Evolutionary conservation across 2,329 filamentous ascomycete genomes (phyloP), one percentile per base, ranked within the genome.

Genomic region (Fusarium irregulare): DNA sequence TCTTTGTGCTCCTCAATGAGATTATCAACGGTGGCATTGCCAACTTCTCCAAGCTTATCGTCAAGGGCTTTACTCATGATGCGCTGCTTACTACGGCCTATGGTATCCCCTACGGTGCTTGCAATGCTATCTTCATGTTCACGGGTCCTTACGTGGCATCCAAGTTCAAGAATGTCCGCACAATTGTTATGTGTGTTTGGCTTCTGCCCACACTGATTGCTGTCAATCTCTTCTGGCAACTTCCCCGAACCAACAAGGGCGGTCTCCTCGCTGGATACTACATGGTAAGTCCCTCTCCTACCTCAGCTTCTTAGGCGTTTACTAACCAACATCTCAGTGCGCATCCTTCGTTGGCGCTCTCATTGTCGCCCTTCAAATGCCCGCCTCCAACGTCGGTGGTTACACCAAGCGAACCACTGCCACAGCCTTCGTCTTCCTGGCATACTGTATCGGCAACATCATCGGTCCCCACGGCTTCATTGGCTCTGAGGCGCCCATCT

Each of bases 1-100:
- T 88, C 44, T 88, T 86, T 76, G 86, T 86, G 80, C 72, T 88
- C 1, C 75, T 87, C 20, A 88, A 88, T 59, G 86, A 88, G 68
- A 77, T 80, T 3, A 82, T 88, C 66, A 88, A 83, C 50, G 85
- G 85, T 5, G 86, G 86, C 0, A 87, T 86, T 11, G 83, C 86
- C 7, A 87, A 85, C 68, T 88, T 88, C 66, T 83, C 84, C 41
- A 87, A 87, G 86, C 68, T 79, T 56, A 78, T 88, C 56, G 82
- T 88, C 73, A 87, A 87, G 59, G 81, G 83, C 2, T 76, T 86
- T 4, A 82, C 82, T 9, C 60, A 75, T 11, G 67, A 74, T 21
- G 65, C 74, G 8, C 65, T 77, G 1, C 20, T 79, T 10, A 87
- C 87, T 0, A 86, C 85, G 0, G 83, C 83, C 0, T 80, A 86